Conservation (phyloP, 306 rosid species). For the Inga leiocalycina region DNA sequence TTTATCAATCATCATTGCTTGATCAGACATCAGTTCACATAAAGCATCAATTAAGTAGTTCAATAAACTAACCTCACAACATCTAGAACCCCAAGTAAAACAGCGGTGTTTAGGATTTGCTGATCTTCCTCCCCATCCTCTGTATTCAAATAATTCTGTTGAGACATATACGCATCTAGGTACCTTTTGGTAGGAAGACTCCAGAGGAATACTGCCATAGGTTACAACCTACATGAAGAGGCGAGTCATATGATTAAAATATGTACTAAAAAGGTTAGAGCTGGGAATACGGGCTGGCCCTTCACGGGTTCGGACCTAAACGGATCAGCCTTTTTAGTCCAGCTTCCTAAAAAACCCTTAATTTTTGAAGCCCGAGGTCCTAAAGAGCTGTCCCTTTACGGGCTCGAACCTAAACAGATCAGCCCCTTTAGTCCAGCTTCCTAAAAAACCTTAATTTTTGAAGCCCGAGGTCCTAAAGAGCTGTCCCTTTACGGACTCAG, state of each 20-base stretch:
- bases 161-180: conserved; percentile 89
- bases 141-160: conserved; percentile 79
- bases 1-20: not conserved
- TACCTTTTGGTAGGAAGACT: conserved; percentile 87
- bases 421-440: too few relatives aligned
- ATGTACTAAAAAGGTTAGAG: not conserved
- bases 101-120: conserved; percentile 76
- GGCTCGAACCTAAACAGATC: too few relatives aligned
- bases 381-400: too few relatives aligned
- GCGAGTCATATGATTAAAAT: conserved; percentile 19
- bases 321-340: too few relatives aligned
- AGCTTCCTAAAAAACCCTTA: too few relatives aligned
- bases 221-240: conserved; percentile 83
- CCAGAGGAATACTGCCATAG: conserved; percentile 97
- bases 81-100: conserved; percentile 82
- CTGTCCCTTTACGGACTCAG: too few relatives aligned
- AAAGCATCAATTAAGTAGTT: conserved; percentile 23
- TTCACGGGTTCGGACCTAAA: too few relatives aligned
- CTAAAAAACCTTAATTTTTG: too few relatives aligned
- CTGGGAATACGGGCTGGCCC: too few relatives aligned
- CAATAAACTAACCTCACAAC: conserved; percentile 76
- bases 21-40: conserved; percentile 4
- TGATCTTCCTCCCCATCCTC: conserved; percentile 82
- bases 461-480: too few relatives aligned
- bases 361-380: too few relatives aligned